Evolutionary conservation across 371 early-diverging fungal species (phyloP).

Genomic region (Mucor racemosus): DNA sequence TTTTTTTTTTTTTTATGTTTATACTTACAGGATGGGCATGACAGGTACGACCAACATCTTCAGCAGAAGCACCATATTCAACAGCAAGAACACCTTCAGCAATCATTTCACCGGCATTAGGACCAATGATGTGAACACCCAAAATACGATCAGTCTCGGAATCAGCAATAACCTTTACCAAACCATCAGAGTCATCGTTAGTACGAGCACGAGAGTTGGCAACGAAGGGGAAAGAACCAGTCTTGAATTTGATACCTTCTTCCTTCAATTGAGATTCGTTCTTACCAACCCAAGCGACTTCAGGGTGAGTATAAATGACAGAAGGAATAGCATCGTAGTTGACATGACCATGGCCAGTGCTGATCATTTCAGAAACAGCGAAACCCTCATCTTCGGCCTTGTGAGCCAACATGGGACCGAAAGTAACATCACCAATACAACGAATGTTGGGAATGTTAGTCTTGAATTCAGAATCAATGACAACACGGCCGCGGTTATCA

Average conservation of each 20-base stretch:
- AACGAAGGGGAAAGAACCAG: conserved; percentile 93
- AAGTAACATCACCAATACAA: conserved; percentile 97
- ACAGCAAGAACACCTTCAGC: conserved; percentile 97
- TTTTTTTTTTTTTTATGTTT: no score
- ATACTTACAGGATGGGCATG: conserved; percentile 90
- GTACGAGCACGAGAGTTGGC: conserved; percentile 99
- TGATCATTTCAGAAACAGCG: conserved; percentile 93
- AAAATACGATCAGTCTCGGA: conserved; percentile 95
- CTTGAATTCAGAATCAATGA: conserved; percentile 87
- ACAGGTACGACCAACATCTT: conserved; percentile 97
- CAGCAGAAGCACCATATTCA: conserved; percentile 96
- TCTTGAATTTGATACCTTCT: conserved; percentile 82
- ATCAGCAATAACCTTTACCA: conserved; percentile 95
- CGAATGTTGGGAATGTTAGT: conserved; percentile 89
- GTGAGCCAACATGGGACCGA: conserved; percentile 98
- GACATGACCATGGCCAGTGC: conserved; percentile 93
- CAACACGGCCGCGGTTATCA: conserved; percentile 90
- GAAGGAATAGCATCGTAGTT: conserved; percentile 98
- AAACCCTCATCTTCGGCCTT: conserved; percentile 99
- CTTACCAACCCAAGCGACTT: conserved; percentile 99
- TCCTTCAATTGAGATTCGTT: conserved; percentile 93
- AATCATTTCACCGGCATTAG: conserved; percentile 99
- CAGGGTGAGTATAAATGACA: conserved; percentile 98
- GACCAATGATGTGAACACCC: conserved; percentile 97
- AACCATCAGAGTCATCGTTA: conserved; percentile 93